A percentile compares a stretch with the other conserved stretches of the same genome.
Conservation (phyloP, 2,329 filamentous ascomycete genomes). For the Cytospora paraplurivora region DNA sequence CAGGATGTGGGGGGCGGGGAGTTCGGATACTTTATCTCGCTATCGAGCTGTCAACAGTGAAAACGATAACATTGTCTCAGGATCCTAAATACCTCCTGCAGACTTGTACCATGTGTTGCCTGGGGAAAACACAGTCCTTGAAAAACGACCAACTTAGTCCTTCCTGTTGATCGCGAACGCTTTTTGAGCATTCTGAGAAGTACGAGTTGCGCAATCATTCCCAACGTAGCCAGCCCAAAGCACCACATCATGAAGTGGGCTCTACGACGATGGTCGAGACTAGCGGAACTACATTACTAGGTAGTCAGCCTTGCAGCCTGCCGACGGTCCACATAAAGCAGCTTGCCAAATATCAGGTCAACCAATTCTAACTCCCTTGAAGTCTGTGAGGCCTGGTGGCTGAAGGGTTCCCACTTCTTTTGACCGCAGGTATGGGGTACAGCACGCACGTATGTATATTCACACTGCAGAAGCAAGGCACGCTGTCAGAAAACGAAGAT, state of each 20-base stretch:
- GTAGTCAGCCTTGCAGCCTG: not conserved
- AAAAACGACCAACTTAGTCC: not conserved
- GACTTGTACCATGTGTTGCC: not conserved
- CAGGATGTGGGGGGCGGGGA: too few species aligned
- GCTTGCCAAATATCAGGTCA: not conserved
- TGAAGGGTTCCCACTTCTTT: not conserved
- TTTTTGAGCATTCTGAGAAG: not conserved
- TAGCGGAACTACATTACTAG: not conserved
- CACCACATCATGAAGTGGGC: not conserved
- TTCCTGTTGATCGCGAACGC: not conserved
- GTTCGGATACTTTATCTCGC: not conserved
- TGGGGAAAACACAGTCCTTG: not conserved
- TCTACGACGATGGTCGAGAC: not conserved
- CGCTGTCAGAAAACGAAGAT: conserved; percentile 14
- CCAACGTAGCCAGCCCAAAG: not conserved
- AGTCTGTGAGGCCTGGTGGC: not conserved
- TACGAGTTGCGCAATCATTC: not conserved
- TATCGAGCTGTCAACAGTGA: not conserved
- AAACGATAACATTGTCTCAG: not conserved
- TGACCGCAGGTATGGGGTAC: not conserved
- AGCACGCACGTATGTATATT: conserved; percentile 5
- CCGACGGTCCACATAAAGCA: not conserved
- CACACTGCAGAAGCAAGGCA: not conserved
- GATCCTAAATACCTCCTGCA: not conserved
- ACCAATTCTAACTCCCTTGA: not conserved